A percentile compares a stretch with the other conserved stretches of the same genome.
Conservation (phyloP, 768 basidiomycete species). For the Saitozyma podzolica region DNA sequence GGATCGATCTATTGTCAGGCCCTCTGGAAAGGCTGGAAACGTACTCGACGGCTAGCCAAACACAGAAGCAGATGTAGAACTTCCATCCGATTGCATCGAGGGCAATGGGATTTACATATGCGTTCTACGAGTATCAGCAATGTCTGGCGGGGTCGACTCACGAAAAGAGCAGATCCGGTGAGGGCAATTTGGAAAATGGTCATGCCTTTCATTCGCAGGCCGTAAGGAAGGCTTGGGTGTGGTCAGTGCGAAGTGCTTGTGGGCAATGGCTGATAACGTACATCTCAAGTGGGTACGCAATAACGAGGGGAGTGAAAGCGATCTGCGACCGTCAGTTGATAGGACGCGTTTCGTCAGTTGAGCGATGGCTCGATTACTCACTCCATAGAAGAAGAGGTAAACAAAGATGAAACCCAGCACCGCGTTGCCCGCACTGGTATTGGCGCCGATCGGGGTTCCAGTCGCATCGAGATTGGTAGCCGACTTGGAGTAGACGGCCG, state of each 20-base stretch:
- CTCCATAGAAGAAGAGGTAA: conserved; percentile 20
- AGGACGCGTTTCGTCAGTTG: not conserved
- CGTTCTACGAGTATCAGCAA: conserved; percentile 17
- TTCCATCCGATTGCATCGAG: conserved; percentile 38
- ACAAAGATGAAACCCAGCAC: conserved; percentile 48
- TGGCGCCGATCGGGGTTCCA: conserved; percentile 25
- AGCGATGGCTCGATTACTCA: not conserved
- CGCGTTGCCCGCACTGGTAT: conserved; percentile 29
- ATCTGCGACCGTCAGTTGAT: conserved; percentile 36
- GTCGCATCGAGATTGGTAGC: conserved; percentile 21
- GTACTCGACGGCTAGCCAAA: conserved; percentile 34
- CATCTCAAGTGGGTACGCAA: conserved; percentile 40
- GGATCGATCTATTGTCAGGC: too few relatives aligned
- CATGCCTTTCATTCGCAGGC: conserved; percentile 36
- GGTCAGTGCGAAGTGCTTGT: conserved; percentile 71
- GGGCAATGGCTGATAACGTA: conserved; percentile 55
- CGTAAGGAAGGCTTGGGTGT: conserved; percentile 63
- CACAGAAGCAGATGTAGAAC: conserved; percentile 37
- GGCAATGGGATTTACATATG: conserved; percentile 45
- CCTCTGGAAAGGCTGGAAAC: conserved; percentile 2
- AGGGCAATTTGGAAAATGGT: conserved; percentile 28
- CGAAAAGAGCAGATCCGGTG: conserved; percentile 54
- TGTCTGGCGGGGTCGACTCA: conserved; percentile 27
- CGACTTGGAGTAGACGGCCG: conserved; percentile 35
- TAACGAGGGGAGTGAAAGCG: conserved; percentile 31